Percentiles rank a stretch among this genome's conserved stretches.
phyloP scores from a whole-genome alignment of 2,329 filamentous ascomycete species.

The Trichoderma endophyticum region DNA sequence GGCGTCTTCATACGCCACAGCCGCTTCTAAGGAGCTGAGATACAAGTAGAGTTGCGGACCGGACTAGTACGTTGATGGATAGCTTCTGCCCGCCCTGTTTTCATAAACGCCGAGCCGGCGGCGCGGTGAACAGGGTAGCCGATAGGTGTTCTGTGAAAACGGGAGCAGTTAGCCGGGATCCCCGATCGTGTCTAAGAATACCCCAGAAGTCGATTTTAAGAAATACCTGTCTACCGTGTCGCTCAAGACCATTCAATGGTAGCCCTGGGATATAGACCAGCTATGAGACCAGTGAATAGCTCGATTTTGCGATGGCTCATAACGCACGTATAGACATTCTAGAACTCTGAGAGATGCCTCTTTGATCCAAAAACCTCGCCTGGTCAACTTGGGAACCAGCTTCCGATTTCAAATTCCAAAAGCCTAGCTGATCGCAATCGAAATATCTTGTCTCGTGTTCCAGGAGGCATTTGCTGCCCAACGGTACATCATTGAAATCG shows the following conservation, averaged over 20 bases:
- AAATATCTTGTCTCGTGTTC: background rate
- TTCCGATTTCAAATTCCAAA: background rate
- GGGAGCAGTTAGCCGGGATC: background rate
- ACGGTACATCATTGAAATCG: background rate
- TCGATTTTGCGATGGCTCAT: background rate
- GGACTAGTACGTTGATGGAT: background rate
- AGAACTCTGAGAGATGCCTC: background rate
- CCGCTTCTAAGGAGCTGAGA: background rate
- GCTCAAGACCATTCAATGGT: background rate
- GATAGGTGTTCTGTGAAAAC: background rate
- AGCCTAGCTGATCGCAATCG: background rate
- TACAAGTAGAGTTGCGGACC: background rate
- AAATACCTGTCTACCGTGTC: background rate
- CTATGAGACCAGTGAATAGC: no score
- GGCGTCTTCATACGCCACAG: background rate
- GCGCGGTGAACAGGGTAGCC: background rate
- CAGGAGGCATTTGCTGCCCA: background rate
- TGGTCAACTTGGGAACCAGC: background rate
- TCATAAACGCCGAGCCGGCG: background rate
- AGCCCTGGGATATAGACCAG: background rate
- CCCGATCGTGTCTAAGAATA: background rate
- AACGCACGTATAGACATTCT: background rate
- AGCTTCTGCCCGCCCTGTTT: background rate
- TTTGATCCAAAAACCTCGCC: background rate
- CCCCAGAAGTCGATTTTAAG: background rate